Evolutionary conservation across 805 yeast species (phyloP).

Genomic region (Brettanomyces anomalus): DNA sequence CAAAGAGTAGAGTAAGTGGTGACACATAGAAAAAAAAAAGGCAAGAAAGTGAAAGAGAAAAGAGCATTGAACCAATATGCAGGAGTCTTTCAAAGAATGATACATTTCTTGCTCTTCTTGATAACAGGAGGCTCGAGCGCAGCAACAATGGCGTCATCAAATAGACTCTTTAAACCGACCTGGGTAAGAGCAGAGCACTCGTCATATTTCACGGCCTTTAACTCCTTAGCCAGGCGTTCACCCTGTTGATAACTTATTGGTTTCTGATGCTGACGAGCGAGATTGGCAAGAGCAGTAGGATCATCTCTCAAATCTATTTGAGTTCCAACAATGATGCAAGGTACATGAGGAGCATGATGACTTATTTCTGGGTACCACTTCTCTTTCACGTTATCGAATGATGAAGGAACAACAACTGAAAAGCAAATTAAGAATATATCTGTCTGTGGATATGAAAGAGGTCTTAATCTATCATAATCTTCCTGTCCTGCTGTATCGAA

Average conservation of each 20-base stretch:
- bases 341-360: slow-evolving; percentile 95
- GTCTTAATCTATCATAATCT: slow-evolving; percentile 96
- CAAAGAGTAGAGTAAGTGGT: no score
- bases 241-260: slow-evolving; percentile 86
- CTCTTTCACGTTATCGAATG: slow-evolving; percentile 94
- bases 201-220: slow-evolving; percentile 92
- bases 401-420: slow-evolving; percentile 93
- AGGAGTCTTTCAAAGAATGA: slow-evolving; percentile 44
- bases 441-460: slow-evolving; percentile 92
- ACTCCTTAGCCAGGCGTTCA: slow-evolving; percentile 85
- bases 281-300: slow-evolving; percentile 79
- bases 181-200: slow-evolving; percentile 98
- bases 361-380: slow-evolving; percentile 97
- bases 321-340: slow-evolving; percentile 94
- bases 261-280: slow-evolving; percentile 80
- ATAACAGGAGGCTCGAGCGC: slow-evolving; percentile 95
- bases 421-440: slow-evolving; percentile 95
- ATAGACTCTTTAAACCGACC: slow-evolving; percentile 94
- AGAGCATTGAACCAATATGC: slow-evolving; percentile 11
- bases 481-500: slow-evolving; percentile 99
- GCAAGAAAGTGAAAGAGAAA: not conserved
- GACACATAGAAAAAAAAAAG: no score
- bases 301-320: slow-evolving; percentile 94
- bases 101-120: slow-evolving; percentile 74
- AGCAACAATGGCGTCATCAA: slow-evolving; percentile 97